These are phyloP conservation scores for Sclerotinia spermophila DNA, from an alignment of 2,329 filamentous ascomycete species.

Conservation along the genomic window DNA sequence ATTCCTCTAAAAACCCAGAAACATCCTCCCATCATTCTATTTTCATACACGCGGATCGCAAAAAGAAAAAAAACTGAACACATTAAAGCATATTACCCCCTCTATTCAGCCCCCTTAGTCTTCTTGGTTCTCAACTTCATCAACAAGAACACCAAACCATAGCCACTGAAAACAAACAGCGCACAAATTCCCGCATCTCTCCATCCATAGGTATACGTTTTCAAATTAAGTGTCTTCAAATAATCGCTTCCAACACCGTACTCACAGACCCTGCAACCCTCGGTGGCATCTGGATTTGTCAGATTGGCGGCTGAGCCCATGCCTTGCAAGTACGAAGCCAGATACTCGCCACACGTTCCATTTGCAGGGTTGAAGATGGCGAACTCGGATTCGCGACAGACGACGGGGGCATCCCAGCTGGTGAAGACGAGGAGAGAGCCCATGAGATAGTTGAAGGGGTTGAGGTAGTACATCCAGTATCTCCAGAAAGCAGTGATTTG, in stretches of 20 bases:
- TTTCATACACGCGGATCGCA: background rate
- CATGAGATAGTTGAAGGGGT: conserved; percentile 61
- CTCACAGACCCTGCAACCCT: conserved; percentile 57
- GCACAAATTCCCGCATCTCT: conserved; percentile 54
- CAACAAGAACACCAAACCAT: conserved; percentile 44
- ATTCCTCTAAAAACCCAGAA: background rate
- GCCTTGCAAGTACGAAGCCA: conserved; percentile 48
- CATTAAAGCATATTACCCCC: background rate
- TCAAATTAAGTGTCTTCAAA: conserved; percentile 55
- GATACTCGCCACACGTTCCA: conserved; percentile 59
- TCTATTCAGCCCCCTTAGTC: conserved; percentile 42
- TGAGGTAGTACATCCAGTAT: conserved; percentile 49
- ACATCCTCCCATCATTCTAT: background rate
- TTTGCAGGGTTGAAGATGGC: conserved; percentile 41
- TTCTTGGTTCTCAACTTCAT: conserved; percentile 49
- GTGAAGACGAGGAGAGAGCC: conserved; percentile 52
- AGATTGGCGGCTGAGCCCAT: conserved; percentile 49
- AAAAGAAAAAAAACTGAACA: background rate
- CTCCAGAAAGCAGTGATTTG: conserved; percentile 65
- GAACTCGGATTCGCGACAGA: conserved; percentile 48
- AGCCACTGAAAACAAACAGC: conserved; percentile 43
- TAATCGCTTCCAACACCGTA: conserved; percentile 58
- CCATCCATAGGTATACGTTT: conserved; percentile 62
- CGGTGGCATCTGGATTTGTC: conserved; percentile 55
- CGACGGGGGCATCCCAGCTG: conserved; percentile 46